These are phyloP conservation scores for Penicillium roqueforti DNA, from an alignment of 495 filamentous ascomycete genomes.

Conservation along the genomic window DNA sequence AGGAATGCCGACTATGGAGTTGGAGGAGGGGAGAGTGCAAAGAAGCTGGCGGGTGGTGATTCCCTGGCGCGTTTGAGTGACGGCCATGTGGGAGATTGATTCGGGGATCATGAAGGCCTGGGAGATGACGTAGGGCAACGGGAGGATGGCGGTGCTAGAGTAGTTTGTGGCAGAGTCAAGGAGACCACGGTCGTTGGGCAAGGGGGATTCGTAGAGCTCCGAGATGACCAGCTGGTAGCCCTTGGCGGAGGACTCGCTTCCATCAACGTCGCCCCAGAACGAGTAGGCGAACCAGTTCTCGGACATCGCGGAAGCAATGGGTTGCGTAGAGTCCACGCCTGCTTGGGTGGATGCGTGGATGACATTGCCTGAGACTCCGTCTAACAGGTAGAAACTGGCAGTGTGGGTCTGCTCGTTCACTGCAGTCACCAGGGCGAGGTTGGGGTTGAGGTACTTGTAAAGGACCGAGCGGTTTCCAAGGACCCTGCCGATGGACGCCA, in stretches of 20 bases:
- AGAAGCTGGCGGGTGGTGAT: constrained; percentile 84
- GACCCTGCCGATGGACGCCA: constrained; percentile 92
- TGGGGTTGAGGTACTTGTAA: constrained; percentile 96
- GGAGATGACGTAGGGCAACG: constrained; percentile 65
- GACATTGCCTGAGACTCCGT: constrained; percentile 78
- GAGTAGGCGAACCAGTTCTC: constrained; percentile 97
- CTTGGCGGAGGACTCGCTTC: constrained; percentile 53
- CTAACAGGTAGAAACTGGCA: constrained; percentile 75
- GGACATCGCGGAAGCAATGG: constrained; percentile 70
- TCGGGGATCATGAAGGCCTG: constrained; percentile 76
- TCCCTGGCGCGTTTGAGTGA: constrained; percentile 87
- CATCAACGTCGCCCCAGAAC: constrained; percentile 61
- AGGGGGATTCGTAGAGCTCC: constrained; percentile 82
- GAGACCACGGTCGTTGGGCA: constrained; percentile 80
- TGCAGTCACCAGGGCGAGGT: constrained; percentile 74
- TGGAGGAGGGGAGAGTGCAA: constrained; percentile 64
- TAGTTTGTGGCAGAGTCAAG: constrained; percentile 64
- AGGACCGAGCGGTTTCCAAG: constrained; percentile 85
- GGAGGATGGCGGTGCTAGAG: constrained; percentile 52
- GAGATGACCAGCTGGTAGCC: constrained; percentile 84
- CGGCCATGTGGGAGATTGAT: constrained; percentile 70
- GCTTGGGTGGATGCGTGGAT: constrained; percentile 66
- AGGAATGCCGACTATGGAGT: constrained; percentile 75
- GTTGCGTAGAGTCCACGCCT: constrained; percentile 69
- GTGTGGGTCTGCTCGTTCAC: constrained; percentile 47